These are phyloP conservation scores for Cordia subcordata DNA, from an alignment of 257 asterid species.

Conservation along the genomic window DNA sequence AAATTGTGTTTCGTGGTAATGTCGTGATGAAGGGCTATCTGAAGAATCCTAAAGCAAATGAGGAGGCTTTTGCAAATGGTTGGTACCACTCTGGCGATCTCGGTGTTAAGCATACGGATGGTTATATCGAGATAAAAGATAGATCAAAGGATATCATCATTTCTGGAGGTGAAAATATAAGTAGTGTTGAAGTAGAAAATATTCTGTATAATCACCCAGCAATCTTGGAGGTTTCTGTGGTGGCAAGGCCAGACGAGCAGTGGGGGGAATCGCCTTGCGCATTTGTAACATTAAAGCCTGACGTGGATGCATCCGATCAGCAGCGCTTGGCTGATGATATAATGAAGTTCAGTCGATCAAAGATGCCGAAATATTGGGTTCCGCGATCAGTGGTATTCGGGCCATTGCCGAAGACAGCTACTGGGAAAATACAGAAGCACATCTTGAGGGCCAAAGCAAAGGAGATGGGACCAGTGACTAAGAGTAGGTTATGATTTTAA, in stretches of 20 bases:
- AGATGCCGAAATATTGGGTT: constrained; percentile 85
- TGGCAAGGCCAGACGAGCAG: constrained; percentile 76
- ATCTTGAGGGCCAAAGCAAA: constrained; percentile 76
- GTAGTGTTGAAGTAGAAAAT: constrained; percentile 93
- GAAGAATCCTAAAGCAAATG: constrained; percentile 81
- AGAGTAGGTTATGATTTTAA: constrained; percentile 45
- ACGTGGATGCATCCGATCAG: constrained; percentile 32
- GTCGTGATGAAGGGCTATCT: constrained; percentile 89
- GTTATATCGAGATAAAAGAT: constrained; percentile 79
- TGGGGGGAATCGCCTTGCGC: constrained; percentile 99
- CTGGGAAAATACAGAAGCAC: constrained; percentile 95
- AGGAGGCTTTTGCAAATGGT: constrained; percentile 69
- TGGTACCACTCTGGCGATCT: constrained; percentile 95
- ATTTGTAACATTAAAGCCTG: constrained; percentile 69
- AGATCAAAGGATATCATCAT: constrained; percentile 87
- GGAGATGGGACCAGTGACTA: constrained; percentile 81
- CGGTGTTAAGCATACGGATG: constrained; percentile 86
- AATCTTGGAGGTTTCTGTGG: constrained; percentile 77
- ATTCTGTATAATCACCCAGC: constrained; percentile 73
- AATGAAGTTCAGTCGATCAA: constrained; percentile 65
- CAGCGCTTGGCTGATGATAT: constrained; percentile 54
- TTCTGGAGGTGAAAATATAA: constrained; percentile 91
- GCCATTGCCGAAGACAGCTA: constrained; percentile 90
- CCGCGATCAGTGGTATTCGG: constrained; percentile 84
- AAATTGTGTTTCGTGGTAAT: constrained; percentile 80